phyloP scores from a whole-genome alignment of 305 asterid species.

The Fraxinus floribunda region DNA sequence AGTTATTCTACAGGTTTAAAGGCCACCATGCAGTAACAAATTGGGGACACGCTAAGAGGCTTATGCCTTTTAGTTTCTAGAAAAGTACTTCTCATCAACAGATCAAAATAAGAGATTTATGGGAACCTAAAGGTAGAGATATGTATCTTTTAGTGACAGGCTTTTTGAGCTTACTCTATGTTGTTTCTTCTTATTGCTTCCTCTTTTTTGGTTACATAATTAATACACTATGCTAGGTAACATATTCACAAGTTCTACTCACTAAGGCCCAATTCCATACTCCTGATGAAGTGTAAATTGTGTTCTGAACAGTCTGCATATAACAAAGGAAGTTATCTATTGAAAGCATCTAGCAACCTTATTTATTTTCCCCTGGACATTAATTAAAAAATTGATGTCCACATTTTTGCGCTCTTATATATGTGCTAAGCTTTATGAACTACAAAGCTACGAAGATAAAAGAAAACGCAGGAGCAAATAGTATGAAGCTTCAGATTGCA shows the following conservation, averaged over 20 bases:
- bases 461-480: not conserved
- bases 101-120: not conserved
- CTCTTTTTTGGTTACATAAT: not conserved
- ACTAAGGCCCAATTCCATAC: not conserved
- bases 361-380: not conserved
- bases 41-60: not conserved
- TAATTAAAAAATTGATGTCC: not conserved
- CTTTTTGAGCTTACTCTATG: not conserved
- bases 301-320: not conserved
- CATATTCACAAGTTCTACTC: not conserved
- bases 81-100: not conserved
- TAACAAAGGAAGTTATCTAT: not conserved
- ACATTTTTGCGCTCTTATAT: not conserved
- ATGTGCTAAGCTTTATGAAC: not conserved
- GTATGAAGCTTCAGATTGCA: constrained; percentile 11
- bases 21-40: not conserved
- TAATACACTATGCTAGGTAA: not conserved
- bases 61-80: not conserved
- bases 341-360: not conserved
- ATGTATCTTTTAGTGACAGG: not conserved
- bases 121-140: not conserved
- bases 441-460: not conserved
- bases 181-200: not conserved
- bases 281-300: not conserved
- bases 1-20: not conserved